Evolutionary conservation across 179 eudicot species (phyloP).

Genomic region (Beta corolliflora): DNA sequence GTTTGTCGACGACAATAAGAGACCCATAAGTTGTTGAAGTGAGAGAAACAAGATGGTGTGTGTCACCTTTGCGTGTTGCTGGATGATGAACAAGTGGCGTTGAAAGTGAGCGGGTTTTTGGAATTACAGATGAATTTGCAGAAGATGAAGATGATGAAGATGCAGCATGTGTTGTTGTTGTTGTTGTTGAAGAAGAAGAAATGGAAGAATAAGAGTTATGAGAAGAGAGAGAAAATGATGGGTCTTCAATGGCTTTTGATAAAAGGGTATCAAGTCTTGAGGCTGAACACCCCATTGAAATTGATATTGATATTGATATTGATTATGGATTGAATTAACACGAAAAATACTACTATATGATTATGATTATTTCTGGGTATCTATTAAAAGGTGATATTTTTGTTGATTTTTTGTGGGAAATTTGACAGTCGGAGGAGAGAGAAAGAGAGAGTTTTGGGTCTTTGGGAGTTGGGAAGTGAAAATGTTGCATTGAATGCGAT

Average conservation of each 20-base stretch:
- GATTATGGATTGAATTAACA: background rate
- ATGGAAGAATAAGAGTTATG: slow-evolving; percentile 9
- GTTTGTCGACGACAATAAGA: slow-evolving; percentile 46
- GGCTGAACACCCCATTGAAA: slow-evolving; percentile 44
- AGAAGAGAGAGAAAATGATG: slow-evolving; percentile 21
- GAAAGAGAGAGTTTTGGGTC: background rate
- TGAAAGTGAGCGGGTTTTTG: slow-evolving; percentile 58
- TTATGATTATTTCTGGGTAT: background rate
- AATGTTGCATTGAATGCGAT: slow-evolving; percentile 22
- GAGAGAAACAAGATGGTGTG: slow-evolving; percentile 85
- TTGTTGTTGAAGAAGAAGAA: background rate
- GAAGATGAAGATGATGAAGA: slow-evolving; percentile 19
- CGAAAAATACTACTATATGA: too few species aligned
- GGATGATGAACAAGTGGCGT: slow-evolving; percentile 80
- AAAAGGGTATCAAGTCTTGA: slow-evolving; percentile 34
- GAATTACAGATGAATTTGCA: slow-evolving; percentile 13
- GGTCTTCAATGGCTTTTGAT: slow-evolving; percentile 42
- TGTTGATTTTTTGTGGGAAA: too few species aligned
- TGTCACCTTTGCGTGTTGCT: slow-evolving; percentile 69
- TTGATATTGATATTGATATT: too few species aligned
- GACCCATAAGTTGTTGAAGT: slow-evolving; percentile 94
- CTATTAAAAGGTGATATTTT: background rate
- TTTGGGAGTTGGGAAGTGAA: background rate
- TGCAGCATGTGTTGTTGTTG: background rate
- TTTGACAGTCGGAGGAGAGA: background rate